These are phyloP conservation scores for Phytophthora citrophthora DNA, from an alignment of 352 stramenopile genomes.

Conservation along the genomic window DNA sequence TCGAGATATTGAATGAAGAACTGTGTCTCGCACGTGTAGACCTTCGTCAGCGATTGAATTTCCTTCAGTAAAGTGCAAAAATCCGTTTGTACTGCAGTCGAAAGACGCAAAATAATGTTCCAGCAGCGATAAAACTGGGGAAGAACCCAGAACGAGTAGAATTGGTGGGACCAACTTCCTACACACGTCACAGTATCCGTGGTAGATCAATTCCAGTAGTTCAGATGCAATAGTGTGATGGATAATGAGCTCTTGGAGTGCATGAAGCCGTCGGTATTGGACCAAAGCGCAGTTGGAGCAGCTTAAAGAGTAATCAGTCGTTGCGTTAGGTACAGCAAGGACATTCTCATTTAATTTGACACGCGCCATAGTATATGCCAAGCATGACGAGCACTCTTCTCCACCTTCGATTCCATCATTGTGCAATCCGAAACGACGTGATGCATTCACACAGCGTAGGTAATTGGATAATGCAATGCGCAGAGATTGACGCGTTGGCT, in stretches of 20 bases:
- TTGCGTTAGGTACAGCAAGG: background rate
- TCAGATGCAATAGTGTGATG: background rate
- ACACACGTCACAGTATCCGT: slow-evolving; percentile 34
- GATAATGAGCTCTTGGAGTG: slow-evolving; percentile 18
- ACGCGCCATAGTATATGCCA: slow-evolving; percentile 2
- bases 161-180: slow-evolving; percentile 18
- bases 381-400: slow-evolving; percentile 11
- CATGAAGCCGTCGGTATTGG: slow-evolving; percentile 14
- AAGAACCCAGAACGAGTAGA: slow-evolving; percentile 23
- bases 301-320: background rate
- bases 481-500: slow-evolving; percentile 38
- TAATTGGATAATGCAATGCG: slow-evolving; percentile 54
- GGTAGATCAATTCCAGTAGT: slow-evolving; percentile 34
- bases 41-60: slow-evolving; percentile 3
- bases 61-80: background rate
- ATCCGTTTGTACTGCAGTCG: slow-evolving; percentile 15
- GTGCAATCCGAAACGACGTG: slow-evolving; percentile 9
- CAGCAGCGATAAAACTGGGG: slow-evolving; percentile 21
- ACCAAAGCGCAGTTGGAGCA: slow-evolving; percentile 23
- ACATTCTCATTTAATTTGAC: background rate
- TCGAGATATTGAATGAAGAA: slow-evolving; percentile 11
- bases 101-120: slow-evolving; percentile 37
- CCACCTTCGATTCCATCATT: background rate
- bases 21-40: slow-evolving; percentile 2
- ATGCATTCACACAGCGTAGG: slow-evolving; percentile 41